These are phyloP conservation scores for Cladosporium sp. DNA, from an alignment of 2,329 filamentous ascomycete species.

Conservation along the genomic window DNA sequence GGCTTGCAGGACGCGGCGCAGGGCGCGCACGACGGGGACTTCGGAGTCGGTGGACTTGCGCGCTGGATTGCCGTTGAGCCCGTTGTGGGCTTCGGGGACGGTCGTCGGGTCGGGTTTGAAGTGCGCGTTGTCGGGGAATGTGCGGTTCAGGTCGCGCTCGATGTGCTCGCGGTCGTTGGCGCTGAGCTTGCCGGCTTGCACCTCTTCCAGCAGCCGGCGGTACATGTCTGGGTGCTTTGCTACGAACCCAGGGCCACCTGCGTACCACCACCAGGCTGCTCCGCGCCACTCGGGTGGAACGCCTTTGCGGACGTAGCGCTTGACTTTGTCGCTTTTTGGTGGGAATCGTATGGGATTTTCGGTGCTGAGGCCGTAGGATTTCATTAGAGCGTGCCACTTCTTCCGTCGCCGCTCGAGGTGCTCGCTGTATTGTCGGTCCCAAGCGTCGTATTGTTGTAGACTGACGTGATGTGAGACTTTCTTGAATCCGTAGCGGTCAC, in stretches of 20 bases:
- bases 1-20: constrained; percentile 81
- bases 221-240: constrained; percentile 75
- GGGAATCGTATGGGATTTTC: constrained; percentile 74
- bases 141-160: constrained; percentile 87
- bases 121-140: constrained; percentile 88
- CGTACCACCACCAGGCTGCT: constrained; percentile 97
- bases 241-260: constrained; percentile 76
- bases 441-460: constrained; percentile 72
- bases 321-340: constrained; percentile 73
- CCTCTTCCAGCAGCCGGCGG: constrained; percentile 61
- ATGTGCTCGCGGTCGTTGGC: constrained; percentile 82
- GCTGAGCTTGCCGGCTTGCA: constrained; percentile 57
- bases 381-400: constrained; percentile 79
- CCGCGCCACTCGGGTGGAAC: constrained; percentile 92
- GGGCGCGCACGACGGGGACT: constrained; percentile 72
- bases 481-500: constrained; percentile 89
- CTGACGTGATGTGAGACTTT: constrained; percentile 79
- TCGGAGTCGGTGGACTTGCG: constrained; percentile 65
- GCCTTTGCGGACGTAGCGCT: constrained; percentile 86
- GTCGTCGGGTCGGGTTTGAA: constrained; percentile 64
- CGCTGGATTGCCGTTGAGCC: constrained; percentile 25
- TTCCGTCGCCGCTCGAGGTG: constrained; percentile 70
- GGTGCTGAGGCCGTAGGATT: constrained; percentile 69
- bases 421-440: constrained; percentile 70
- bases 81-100: not conserved